These are phyloP conservation scores for Peniophora sp. DNA, from an alignment of 1,284 basidiomycete genomes.

Conservation along the genomic window DNA sequence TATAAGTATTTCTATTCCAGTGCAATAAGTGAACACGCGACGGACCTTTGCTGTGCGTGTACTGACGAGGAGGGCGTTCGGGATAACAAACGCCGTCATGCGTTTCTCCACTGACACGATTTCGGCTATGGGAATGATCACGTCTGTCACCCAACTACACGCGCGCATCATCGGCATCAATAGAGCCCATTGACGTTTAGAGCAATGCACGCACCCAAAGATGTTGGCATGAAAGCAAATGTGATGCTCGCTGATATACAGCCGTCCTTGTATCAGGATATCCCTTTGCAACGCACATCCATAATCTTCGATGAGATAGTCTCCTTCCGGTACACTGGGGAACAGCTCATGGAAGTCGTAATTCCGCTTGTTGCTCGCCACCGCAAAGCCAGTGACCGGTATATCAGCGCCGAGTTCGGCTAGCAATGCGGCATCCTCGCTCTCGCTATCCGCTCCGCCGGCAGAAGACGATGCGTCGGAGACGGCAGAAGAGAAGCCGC, in stretches of 20 bases:
- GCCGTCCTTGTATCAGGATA: constrained; percentile 90
- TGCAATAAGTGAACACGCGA: too few species aligned
- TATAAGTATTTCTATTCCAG: too few species aligned
- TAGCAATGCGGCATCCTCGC: constrained; percentile 30
- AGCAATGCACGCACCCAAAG: constrained; percentile 90
- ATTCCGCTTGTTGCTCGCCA: constrained; percentile 92
- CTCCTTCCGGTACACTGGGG: constrained; percentile 83
- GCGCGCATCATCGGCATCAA: too few species aligned
- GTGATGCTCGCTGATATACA: constrained; percentile 98
- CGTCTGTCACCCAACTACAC: constrained; percentile 11
- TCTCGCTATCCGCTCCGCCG: constrained; percentile 16
- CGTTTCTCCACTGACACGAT: constrained; percentile 90
- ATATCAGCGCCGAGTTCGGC: constrained; percentile 55
- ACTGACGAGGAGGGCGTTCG: constrained; percentile 91
- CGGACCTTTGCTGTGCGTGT: constrained; percentile 61
- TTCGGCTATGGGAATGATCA: constrained; percentile 88
- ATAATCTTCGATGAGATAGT: constrained; percentile 98
- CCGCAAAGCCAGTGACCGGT: constrained; percentile 89
- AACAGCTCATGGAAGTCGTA: constrained; percentile 95
- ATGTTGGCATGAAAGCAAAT: constrained; percentile 99
- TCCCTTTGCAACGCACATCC: constrained; percentile 95
- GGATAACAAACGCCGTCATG: constrained; percentile 98
- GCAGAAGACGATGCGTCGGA: constrained; percentile 21
- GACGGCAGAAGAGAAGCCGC: constrained; percentile 9
- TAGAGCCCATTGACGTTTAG: too few species aligned